Evolutionary conservation across 176 grass and related monocot genomes (phyloP).

Genomic region (Alopecurus myosuroides): DNA sequence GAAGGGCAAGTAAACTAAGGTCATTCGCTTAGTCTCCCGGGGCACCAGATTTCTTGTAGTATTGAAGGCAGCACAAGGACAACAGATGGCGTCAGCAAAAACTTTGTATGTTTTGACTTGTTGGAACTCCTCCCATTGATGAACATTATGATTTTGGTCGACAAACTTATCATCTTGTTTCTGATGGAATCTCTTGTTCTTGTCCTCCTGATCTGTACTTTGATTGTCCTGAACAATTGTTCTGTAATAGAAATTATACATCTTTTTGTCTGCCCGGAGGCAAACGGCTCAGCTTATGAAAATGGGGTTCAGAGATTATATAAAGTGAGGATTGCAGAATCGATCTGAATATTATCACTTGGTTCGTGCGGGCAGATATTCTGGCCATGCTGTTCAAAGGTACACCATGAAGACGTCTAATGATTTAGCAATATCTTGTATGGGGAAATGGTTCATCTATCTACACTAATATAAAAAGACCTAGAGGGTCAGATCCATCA

Average conservation of each 20-base stretch:
- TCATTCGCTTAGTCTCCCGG: slow-evolving; percentile 24
- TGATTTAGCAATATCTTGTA: neutral
- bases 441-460: too few relatives aligned
- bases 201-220: neutral
- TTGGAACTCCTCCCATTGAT: neutral
- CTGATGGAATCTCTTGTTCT: neutral
- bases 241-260: neutral
- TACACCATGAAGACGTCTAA: neutral
- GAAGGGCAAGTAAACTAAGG: slow-evolving; percentile 29
- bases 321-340: neutral
- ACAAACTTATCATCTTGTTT: slow-evolving; percentile 12
- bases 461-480: too few relatives aligned
- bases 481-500: too few relatives aligned
- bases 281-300: neutral
- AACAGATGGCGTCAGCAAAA: neutral
- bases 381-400: neutral
- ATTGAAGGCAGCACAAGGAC: slow-evolving; percentile 15
- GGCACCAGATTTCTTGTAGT: slow-evolving; percentile 32
- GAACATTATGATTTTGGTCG: neutral
- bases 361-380: neutral
- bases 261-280: neutral
- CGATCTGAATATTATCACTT: neutral
- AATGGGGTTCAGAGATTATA: neutral
- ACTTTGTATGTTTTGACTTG: neutral
- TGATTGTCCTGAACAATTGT: neutral